Conservation (phyloP, 2,329 filamentous ascomycete genomes). For the Trichophaea hybrida region DNA sequence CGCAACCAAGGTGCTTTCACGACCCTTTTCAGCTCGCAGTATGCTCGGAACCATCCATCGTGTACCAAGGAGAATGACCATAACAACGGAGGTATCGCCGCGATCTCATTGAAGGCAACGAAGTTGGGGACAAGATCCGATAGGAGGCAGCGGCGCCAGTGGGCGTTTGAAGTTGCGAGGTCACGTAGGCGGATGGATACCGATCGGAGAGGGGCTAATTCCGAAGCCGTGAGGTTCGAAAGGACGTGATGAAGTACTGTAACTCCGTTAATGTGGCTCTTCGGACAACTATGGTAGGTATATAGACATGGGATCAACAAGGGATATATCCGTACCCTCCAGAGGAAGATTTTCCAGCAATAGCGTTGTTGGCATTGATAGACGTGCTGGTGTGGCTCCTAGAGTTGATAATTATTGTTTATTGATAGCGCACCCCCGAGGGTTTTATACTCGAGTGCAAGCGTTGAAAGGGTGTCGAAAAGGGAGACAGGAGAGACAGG, state of each 20-base stretch:
- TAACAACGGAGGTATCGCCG: neutral
- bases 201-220: constrained; percentile 12
- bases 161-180: constrained; percentile 16
- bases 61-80: constrained; percentile 19
- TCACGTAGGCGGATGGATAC: constrained; percentile 5
- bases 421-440: neutral
- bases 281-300: neutral
- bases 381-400: neutral
- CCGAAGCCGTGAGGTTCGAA: constrained; percentile 10
- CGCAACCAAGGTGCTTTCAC: constrained; percentile 10
- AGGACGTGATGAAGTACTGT: constrained; percentile 22
- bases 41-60: constrained; percentile 21
- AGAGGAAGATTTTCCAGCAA: constrained; percentile 20
- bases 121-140: constrained; percentile 6
- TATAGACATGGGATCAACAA: neutral
- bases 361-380: constrained; percentile 3
- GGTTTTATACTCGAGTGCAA: neutral
- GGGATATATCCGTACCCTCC: constrained; percentile 14
- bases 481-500: no score
- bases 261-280: neutral
- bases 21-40: constrained; percentile 8
- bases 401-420: neutral
- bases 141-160: constrained; percentile 15
- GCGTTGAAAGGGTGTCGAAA: neutral
- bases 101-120: constrained; percentile 11